Base-by-base conservation (phyloP, 306 rosid genomes). In the Carpinus viminea region DNA sequence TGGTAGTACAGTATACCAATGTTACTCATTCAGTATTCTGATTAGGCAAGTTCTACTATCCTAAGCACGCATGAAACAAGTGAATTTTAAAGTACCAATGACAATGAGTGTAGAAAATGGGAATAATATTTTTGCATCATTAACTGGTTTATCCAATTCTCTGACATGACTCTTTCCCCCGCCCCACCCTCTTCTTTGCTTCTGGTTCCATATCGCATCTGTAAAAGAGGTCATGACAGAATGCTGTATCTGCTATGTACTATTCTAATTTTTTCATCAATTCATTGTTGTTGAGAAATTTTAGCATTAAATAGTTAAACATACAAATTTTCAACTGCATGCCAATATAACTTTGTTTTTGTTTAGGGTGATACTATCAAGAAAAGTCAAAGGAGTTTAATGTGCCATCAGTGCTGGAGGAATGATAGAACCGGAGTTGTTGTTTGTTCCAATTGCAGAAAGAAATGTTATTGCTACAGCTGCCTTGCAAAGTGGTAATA, bases 401-500 rank as follows among this genome's bases (percentile, higher is more conserved):
- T 77, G 83, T 90, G 92, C 82, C 94, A 90, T 81, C 92, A 90
- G 64, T 88, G 94, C 80, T 62, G 84, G 83, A 74, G 74, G 70
- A 84, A 51, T 52, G 78, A 68, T 82, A 85, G 81, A 80, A 85
- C 77, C 36, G 83, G 73, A 34, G 76, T 85, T 38, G 81, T 88
- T 54, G 66, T 46, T 66, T 88, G 94, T 76, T 54, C 84, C 55
- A 76, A 83, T 55, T 90, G 92, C 90, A 86, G 53, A 82, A 80
- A 71, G 86, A 90, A 83, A 78, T 75, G 83, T 68, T 90, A 90
- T 81, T 90, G 94, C 85, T 77, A 81, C 45, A 86, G 57, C n/a
- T 90, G 92, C 88, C 81, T 90, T 77, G 73, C 83, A 76, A 90
- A 86, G 73, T 90, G 94, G 94, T 90, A 86, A 76, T 70, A 76